These are phyloP conservation scores for Helianthus annuus DNA, from an alignment of 129 eudicot genomes.

Conservation along the genomic window DNA sequence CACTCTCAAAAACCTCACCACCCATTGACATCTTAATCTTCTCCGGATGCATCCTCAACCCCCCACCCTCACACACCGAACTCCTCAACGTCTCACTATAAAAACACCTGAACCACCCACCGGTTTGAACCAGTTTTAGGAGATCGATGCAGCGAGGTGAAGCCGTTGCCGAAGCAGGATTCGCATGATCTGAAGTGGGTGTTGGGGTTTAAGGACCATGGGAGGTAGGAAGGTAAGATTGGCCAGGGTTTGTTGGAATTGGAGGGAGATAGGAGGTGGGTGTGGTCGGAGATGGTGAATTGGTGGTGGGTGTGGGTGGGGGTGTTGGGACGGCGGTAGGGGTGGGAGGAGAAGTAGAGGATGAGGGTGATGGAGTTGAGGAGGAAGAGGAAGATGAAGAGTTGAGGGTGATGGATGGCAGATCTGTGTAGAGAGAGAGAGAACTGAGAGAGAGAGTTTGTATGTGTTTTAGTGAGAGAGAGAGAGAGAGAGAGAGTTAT, in stretches of 20 bases:
- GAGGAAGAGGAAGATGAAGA: conserved; percentile 58
- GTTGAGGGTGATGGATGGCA: too few species aligned
- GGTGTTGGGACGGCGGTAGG: conserved; percentile 26
- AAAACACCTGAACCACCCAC: conserved; percentile 78
- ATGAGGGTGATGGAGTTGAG: conserved; percentile 59
- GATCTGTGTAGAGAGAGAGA: too few species aligned
- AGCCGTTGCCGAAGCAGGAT: conserved; percentile 66
- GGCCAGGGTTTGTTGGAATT: conserved; percentile 79
- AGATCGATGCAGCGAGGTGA: conserved; percentile 46
- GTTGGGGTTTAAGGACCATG: conserved; percentile 58
- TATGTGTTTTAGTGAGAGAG: too few species aligned
- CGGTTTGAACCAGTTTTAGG: conserved; percentile 30
- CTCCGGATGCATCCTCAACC: conserved; percentile 68
- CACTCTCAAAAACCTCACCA: conserved; percentile 86
- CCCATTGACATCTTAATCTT: conserved; percentile 75
- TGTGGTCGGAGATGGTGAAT: conserved; percentile 17
- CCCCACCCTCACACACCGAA: conserved; percentile 81
- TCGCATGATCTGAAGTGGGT: conserved; percentile 63
- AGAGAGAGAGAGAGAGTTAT: too few species aligned
- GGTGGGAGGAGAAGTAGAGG: conserved; percentile 64
- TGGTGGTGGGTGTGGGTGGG: conserved; percentile 2
- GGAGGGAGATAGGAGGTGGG: not conserved
- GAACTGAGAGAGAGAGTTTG: too few species aligned
- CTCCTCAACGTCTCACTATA: conserved; percentile 66
- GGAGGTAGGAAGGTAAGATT: conserved; percentile 82